These are phyloP conservation scores for Afroboletus lepidellus DNA, from an alignment of 1,284 basidiomycete genomes.

Conservation along the genomic window DNA sequence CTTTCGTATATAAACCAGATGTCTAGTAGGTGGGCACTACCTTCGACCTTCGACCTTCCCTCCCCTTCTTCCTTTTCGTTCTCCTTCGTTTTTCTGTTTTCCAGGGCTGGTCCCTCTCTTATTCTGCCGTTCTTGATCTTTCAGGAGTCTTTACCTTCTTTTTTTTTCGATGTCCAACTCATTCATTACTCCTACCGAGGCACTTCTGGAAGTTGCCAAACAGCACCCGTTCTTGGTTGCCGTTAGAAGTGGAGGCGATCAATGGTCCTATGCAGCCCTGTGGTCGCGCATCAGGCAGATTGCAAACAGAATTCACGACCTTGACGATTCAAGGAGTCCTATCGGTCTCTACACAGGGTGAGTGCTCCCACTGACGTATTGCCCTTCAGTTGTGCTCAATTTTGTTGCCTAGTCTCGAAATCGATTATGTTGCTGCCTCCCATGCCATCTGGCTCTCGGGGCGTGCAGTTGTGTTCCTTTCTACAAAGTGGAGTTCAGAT, in stretches of 20 bases:
- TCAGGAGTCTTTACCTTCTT: not conserved
- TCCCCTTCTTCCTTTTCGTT: not conserved
- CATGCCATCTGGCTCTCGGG: slow-evolving; percentile 30
- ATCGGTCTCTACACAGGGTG: slow-evolving; percentile 29
- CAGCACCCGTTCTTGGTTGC: slow-evolving; percentile 23
- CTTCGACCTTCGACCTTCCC: slow-evolving; percentile 17
- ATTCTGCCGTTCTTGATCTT: not conserved
- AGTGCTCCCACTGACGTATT: slow-evolving; percentile 14
- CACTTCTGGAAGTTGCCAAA: slow-evolving; percentile 28
- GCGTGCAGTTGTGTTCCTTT: slow-evolving; percentile 27
- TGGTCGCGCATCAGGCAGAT: slow-evolving; percentile 28
- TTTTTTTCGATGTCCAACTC: slow-evolving; percentile 18
- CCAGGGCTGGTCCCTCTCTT: slow-evolving; percentile 18
- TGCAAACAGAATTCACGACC: slow-evolving; percentile 17
- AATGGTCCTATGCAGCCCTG: slow-evolving; percentile 29
- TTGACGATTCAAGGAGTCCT: slow-evolving; percentile 15
- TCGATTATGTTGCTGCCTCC: slow-evolving; percentile 28
- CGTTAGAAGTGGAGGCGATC: slow-evolving; percentile 15
- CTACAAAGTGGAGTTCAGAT: slow-evolving; percentile 24
- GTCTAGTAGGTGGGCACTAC: slow-evolving; percentile 1
- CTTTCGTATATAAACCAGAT: slow-evolving; percentile 13
- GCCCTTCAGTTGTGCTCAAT: not conserved
- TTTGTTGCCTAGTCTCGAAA: slow-evolving; percentile 18
- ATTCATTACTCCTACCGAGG: slow-evolving; percentile 26
- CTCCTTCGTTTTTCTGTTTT: not conserved